Conservation (phyloP, 2,329 filamentous ascomycete genomes). For the Aphanocladium album region DNA sequence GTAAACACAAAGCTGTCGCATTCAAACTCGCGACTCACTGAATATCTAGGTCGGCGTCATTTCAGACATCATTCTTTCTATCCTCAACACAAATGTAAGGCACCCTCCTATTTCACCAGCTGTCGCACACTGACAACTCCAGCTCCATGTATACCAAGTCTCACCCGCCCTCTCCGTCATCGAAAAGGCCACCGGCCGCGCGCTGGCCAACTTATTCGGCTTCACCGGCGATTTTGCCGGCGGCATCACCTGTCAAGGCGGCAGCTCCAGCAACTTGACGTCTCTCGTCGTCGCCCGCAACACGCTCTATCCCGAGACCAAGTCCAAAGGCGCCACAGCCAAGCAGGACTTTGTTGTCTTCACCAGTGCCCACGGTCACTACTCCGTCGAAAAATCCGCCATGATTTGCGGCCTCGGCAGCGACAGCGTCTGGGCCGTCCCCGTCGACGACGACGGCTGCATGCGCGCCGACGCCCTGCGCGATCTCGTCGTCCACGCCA, state of each 20-base stretch:
- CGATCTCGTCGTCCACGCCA: conserved; percentile 55
- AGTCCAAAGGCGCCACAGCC: conserved; percentile 68
- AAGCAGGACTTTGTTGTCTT: conserved; percentile 75
- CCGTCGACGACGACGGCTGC: conserved; percentile 65
- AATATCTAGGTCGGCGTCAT: conserved; percentile 64
- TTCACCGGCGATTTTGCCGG: conserved; percentile 65
- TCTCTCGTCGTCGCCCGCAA: conserved; percentile 86
- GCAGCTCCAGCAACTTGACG: conserved; percentile 77
- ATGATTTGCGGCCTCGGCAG: conserved; percentile 82
- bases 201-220: conserved; percentile 72
- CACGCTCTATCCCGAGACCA: conserved; percentile 72
- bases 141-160: conserved; percentile 88
- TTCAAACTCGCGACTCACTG: conserved; percentile 6
- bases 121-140: not conserved
- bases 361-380: conserved; percentile 86
- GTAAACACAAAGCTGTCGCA: conserved; percentile 26
- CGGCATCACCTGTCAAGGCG: conserved; percentile 75
- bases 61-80: conserved; percentile 76
- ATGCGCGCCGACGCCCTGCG: conserved; percentile 67
- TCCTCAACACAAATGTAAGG: conserved; percentile 80
- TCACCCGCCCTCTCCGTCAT: conserved; percentile 83
- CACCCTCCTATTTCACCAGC: not conserved
- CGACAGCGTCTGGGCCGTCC: conserved; percentile 65
- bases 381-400: conserved; percentile 92
- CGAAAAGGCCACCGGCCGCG: conserved; percentile 74